A percentile compares a stretch with the other conserved stretches of the same genome.
These are phyloP conservation scores for Candida tetrigidarum DNA, from an alignment of 1,139 yeast genomes.

Conservation along the genomic window DNA sequence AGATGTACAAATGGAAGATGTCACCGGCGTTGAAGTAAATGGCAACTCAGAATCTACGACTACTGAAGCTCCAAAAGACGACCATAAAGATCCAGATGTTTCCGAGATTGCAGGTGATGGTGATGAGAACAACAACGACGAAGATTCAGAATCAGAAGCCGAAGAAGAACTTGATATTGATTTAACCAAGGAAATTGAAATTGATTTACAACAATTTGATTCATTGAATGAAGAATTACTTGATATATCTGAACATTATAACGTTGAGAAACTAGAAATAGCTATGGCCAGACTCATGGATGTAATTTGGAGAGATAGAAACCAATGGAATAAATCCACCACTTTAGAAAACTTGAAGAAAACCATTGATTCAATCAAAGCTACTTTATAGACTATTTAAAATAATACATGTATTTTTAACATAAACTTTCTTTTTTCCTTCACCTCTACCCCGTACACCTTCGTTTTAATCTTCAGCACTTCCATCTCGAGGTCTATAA, in stretches of 20 bases:
- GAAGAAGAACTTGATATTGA: constrained; percentile 27
- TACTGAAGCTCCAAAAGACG: neutral
- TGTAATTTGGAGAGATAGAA: constrained; percentile 72
- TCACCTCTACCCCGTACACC: no score
- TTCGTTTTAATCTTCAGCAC: constrained; percentile 85
- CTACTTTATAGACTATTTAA: constrained; percentile 10
- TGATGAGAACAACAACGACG: constrained; percentile 1
- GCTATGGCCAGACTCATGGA: constrained; percentile 75
- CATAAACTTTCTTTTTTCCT: neutral
- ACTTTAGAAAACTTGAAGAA: constrained; percentile 34
- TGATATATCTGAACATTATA: constrained; percentile 49
- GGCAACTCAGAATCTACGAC: constrained; percentile 2
- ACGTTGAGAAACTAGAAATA: constrained; percentile 75
- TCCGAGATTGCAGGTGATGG: constrained; percentile 4
- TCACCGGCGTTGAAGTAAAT: neutral
- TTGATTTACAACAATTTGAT: constrained; percentile 20
- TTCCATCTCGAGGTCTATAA: constrained; percentile 96
- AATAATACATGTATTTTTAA: constrained; percentile 3
- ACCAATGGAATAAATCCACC: constrained; percentile 64
- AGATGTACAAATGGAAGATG: constrained; percentile 4
- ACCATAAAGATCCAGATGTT: no score
- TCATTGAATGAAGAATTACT: constrained; percentile 28
- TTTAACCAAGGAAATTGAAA: constrained; percentile 19
- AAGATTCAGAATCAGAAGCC: constrained; percentile 29
- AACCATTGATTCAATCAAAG: constrained; percentile 20